Evolutionary conservation across 768 basidiomycete genomes (phyloP).

Genomic region (Chalciporus sphaerocephalus): DNA sequence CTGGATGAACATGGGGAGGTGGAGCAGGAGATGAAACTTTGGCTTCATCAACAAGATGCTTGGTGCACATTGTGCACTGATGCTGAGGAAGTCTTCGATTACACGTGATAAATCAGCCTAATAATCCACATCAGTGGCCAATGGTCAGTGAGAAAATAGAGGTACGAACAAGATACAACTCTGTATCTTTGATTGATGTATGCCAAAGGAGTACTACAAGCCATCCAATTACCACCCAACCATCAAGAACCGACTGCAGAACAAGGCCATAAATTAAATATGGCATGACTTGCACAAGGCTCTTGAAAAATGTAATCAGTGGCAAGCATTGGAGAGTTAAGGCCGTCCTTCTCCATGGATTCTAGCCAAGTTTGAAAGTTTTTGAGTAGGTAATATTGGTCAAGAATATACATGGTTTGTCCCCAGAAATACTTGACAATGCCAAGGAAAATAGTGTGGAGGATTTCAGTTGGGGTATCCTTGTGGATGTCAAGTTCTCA

Average conservation of each 20-base stretch:
- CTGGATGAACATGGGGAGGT: too few species aligned
- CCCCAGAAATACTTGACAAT: slow-evolving; percentile 32
- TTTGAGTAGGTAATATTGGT: slow-evolving; percentile 15
- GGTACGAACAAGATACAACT: too few species aligned
- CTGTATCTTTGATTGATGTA: too few species aligned
- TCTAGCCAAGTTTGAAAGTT: slow-evolving; percentile 23
- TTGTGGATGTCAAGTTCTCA: slow-evolving; percentile 26
- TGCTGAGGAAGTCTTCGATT: too few species aligned
- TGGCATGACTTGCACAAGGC: slow-evolving; percentile 25
- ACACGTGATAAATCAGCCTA: too few species aligned
- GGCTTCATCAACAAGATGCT: too few species aligned
- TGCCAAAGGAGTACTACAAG: slow-evolving; percentile 39
- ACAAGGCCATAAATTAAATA: slow-evolving; percentile 30
- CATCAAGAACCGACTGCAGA: slow-evolving; percentile 15
- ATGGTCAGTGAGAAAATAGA: too few species aligned
- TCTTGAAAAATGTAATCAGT: slow-evolving; percentile 33
- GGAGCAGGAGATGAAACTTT: too few species aligned
- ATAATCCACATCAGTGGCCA: too few species aligned
- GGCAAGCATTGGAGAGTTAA: slow-evolving; percentile 23
- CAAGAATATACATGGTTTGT: slow-evolving; percentile 14
- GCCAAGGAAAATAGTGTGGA: slow-evolving; percentile 32
- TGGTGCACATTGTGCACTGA: too few species aligned
- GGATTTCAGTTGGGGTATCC: slow-evolving; percentile 31
- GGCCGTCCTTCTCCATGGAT: slow-evolving; percentile 19
- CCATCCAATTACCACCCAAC: slow-evolving; percentile 34